A percentile compares a stretch with the other conserved stretches of the same genome.
Evolutionary conservation across 345 rosid species (phyloP).

Genomic region (Dipteronia sinensis): DNA sequence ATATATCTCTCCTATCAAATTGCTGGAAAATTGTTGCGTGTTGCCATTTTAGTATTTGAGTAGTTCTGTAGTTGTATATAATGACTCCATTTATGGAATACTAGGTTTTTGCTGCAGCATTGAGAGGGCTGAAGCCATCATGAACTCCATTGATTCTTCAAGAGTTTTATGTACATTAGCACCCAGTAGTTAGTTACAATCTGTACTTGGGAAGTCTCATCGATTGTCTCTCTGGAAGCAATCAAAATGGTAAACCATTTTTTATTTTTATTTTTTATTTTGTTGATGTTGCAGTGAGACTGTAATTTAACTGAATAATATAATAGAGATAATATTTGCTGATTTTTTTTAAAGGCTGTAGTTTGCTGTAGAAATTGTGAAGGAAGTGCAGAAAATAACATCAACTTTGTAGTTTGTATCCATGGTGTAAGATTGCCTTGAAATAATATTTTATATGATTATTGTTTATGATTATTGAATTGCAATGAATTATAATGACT

Average conservation of each 20-base stretch:
- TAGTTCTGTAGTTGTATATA: background rate
- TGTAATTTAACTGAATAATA: background rate
- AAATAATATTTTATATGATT: background rate
- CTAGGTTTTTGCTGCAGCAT: slow-evolving; percentile 51
- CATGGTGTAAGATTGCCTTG: background rate
- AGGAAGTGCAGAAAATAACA: background rate
- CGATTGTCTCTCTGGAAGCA: background rate
- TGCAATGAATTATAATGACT: no score
- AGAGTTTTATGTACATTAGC: slow-evolving; percentile 10
- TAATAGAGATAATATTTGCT: background rate
- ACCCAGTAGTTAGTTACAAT: background rate
- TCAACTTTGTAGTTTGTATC: no score
- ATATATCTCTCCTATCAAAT: background rate
- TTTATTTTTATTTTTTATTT: background rate
- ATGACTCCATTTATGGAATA: slow-evolving; percentile 13
- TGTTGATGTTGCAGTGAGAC: background rate
- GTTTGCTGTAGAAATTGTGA: background rate
- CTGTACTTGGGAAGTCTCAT: background rate
- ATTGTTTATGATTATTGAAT: no score
- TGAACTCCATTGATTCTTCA: slow-evolving; percentile 17
- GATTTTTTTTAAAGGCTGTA: background rate
- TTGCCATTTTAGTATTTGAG: background rate
- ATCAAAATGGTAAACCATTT: background rate
- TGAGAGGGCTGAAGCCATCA: slow-evolving; percentile 41
- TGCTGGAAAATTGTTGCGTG: background rate